Base-by-base conservation (phyloP, 2,329 filamentous ascomycete species). In the Teratosphaeria gauchensis region DNA sequence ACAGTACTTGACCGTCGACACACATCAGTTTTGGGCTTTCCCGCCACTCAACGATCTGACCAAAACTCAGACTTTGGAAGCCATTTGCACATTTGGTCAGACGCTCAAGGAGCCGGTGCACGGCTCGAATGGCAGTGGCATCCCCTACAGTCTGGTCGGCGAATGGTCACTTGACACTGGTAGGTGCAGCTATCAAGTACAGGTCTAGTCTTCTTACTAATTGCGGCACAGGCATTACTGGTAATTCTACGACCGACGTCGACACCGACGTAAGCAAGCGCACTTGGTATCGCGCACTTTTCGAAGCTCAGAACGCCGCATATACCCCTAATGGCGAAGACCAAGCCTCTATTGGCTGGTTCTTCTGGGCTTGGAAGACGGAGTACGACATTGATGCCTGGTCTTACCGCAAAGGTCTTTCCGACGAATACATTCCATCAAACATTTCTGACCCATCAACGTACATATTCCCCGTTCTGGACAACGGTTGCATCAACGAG, bases 11-110 rank as follows among this genome's bases (percentile, higher is more conserved):
- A 62, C 59, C 5, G 33, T 67, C 51, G 65, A 67, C 56, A 65
- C 65, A 6, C 65, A 67, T 60, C 65, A 67, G 53, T 67, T 65
- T 59, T 67, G 62, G 59, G 65, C 64, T n/a, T 67, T 67, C 57
- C 62, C 65, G 38, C 65, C 65, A 2, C 52, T 61, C 46, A 51
- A 58, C 56, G 62, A 58, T 30, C 57, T 67, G n/a, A 42, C 60
- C 24, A 53, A 61, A 33, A 16, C 53, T 12, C 54, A 60, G 33
- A 62, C 64, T 33, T 57, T 67, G 12, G 28, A 64, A 32, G 32
- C 31, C 4, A 62, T 67, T 46, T 67, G 65, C 59, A n/a, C 54
- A 11, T 64, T 62, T 46, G 58, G 53, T 1, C 33, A 60, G 11
- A 31, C 32, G 21, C 55, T 63, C 19, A 58, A 58, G 46, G 14